Evolutionary conservation across 805 yeast species (phyloP).

Genomic region (Hanseniaspora lindneri): DNA sequence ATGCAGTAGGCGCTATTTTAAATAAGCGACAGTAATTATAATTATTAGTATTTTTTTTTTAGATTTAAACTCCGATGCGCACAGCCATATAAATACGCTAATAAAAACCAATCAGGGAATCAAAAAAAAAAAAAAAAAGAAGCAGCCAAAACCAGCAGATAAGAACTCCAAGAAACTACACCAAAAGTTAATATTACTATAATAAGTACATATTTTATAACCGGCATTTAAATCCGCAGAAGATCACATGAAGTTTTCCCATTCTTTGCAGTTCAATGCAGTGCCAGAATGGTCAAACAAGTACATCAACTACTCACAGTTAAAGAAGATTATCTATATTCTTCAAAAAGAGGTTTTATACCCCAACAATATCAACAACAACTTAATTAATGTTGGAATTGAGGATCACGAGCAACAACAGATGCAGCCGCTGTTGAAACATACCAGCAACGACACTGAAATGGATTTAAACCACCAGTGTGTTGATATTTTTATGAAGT

Average conservation of each 20-base stretch:
- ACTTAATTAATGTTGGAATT: conserved; percentile 18
- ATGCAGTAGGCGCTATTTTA: too few relatives aligned
- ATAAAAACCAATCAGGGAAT: too few relatives aligned
- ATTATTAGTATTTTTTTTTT: too few relatives aligned
- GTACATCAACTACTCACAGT: conserved; percentile 77
- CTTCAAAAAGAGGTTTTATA: conserved; percentile 54
- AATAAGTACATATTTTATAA: too few relatives aligned
- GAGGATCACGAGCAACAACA: conserved; percentile 16
- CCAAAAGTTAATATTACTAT: too few relatives aligned
- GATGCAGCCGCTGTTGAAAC: not conserved
- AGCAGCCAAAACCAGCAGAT: too few relatives aligned
- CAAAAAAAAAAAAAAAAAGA: too few relatives aligned
- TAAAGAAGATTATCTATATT: conserved; percentile 73
- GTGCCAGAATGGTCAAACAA: conserved; percentile 96
- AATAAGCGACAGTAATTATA: too few relatives aligned
- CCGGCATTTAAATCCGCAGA: too few relatives aligned
- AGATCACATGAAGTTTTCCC: conserved; percentile 98
- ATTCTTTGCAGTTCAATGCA: conserved; percentile 88
- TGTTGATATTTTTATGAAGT: conserved; percentile 42
- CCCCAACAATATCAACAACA: conserved; percentile 16
- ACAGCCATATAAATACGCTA: too few relatives aligned
- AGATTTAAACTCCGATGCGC: too few relatives aligned
- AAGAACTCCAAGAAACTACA: too few relatives aligned
- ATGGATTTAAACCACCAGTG: conserved; percentile 26
- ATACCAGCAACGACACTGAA: conserved; percentile 15